Conservation (phyloP, 2,329 filamentous ascomycete genomes). For the Raffaelea deltoideospora region DNA sequence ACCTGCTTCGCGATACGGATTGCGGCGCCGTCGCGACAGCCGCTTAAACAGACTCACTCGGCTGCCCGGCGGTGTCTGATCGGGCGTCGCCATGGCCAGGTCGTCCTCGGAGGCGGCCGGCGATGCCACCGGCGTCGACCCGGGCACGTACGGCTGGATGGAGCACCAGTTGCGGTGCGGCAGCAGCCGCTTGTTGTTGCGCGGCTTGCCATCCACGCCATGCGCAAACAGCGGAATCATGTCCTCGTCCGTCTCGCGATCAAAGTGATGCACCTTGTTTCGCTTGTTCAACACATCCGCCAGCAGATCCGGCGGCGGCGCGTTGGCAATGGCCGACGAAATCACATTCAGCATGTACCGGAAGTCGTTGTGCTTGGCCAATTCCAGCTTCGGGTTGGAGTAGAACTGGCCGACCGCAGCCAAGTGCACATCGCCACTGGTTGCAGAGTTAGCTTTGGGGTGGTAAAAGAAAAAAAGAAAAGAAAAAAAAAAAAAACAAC, state of each 20-base stretch:
- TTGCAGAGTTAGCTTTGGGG: not conserved
- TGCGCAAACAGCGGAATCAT: constrained; percentile 90
- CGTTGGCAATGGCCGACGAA: constrained; percentile 87
- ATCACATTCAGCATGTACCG: constrained; percentile 95
- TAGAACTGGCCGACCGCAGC: constrained; percentile 91
- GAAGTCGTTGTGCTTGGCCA: constrained; percentile 82
- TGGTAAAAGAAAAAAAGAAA: not conserved
- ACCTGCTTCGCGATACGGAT: constrained; percentile 19
- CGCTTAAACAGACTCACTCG: constrained; percentile 27
- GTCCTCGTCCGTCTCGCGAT: constrained; percentile 72
- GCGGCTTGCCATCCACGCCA: constrained; percentile 74
- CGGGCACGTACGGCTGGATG: constrained; percentile 71
- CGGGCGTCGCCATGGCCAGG: constrained; percentile 16
- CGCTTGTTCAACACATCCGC: constrained; percentile 87
- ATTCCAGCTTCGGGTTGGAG: constrained; percentile 64
- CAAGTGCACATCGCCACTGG: constrained; percentile 80
- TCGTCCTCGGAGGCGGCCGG: constrained; percentile 39
- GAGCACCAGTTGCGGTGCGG: constrained; percentile 93
- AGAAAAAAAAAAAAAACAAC: not conserved
- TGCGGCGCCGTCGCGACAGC: constrained; percentile 1
- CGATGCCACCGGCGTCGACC: constrained; percentile 55
- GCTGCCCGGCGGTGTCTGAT: constrained; percentile 19
- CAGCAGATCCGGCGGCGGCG: constrained; percentile 73
- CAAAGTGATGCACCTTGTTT: constrained; percentile 64
- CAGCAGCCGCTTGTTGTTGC: constrained; percentile 82